These are phyloP conservation scores for Dictyostelium purpureum DNA, from an alignment of 78 protist species.

Conservation along the genomic window DNA sequence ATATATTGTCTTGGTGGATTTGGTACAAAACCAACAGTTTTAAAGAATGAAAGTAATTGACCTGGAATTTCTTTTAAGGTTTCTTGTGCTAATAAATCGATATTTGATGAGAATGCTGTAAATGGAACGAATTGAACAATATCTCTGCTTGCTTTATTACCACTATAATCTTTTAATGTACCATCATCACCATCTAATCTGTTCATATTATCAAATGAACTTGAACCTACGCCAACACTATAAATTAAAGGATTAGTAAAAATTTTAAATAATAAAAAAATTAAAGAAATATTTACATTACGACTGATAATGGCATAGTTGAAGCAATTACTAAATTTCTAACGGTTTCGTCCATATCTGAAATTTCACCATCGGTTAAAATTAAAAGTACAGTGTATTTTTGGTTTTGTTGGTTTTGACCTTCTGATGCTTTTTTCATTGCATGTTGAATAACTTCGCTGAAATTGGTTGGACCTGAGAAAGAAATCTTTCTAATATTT, in stretches of 20 bases:
- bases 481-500: constrained; percentile 3
- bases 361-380: constrained; percentile 86
- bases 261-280: background rate
- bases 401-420: background rate
- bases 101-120: background rate
- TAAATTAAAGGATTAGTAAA: background rate
- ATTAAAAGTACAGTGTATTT: constrained; percentile 71
- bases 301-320: constrained; percentile 6
- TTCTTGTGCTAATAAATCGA: constrained; percentile 29
- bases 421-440: background rate
- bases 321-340: constrained; percentile 39
- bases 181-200: constrained; percentile 87
- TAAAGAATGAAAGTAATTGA: background rate
- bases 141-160: constrained; percentile 70
- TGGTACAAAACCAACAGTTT: background rate
- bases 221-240: constrained; percentile 92
- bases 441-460: constrained; percentile 44
- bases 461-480: constrained; percentile 78
- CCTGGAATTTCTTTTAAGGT: constrained; percentile 72
- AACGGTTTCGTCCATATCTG: constrained; percentile 79
- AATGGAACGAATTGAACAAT: constrained; percentile 89
- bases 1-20: constrained; percentile 10
- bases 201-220: constrained; percentile 80
- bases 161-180: background rate
- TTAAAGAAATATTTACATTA: too few species aligned